These are phyloP conservation scores for Monosporozyma solicola DNA, from an alignment of 805 yeast genomes.

Conservation along the genomic window DNA sequence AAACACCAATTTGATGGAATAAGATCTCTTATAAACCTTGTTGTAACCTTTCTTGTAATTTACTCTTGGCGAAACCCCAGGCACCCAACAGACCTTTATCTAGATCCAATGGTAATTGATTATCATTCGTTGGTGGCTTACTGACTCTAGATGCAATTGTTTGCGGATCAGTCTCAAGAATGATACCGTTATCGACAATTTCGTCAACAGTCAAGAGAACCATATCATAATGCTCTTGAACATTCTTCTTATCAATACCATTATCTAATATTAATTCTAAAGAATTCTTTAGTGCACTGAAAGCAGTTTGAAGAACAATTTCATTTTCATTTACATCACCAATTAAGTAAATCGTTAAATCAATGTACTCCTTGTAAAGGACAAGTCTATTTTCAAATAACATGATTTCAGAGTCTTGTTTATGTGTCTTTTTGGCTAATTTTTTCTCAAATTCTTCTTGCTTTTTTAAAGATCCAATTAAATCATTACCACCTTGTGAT, in stretches of 20 bases:
- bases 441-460: conserved; percentile 72
- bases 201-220: conserved; percentile 84
- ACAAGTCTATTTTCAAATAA: conserved; percentile 71
- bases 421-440: conserved; percentile 66
- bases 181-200: conserved; percentile 85
- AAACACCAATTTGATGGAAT: neutral
- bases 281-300: conserved; percentile 72
- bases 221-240: conserved; percentile 78
- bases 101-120: conserved; percentile 51
- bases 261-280: conserved; percentile 59
- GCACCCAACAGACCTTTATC: conserved; percentile 78
- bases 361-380: conserved; percentile 80
- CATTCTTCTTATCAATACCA: conserved; percentile 66
- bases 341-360: conserved; percentile 60
- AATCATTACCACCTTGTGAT: neutral
- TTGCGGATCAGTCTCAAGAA: conserved; percentile 81
- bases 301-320: conserved; percentile 61
- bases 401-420: conserved; percentile 70
- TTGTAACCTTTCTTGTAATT: conserved; percentile 44
- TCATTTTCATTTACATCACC: conserved; percentile 80
- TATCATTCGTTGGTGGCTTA: conserved; percentile 69
- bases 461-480: conserved; percentile 34
- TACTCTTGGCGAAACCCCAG: conserved; percentile 79
- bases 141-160: conserved; percentile 87
- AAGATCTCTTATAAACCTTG: conserved; percentile 29